Evolutionary conservation across 495 filamentous ascomycete genomes (phyloP).

Genomic region (Choiromyces venosus): DNA sequence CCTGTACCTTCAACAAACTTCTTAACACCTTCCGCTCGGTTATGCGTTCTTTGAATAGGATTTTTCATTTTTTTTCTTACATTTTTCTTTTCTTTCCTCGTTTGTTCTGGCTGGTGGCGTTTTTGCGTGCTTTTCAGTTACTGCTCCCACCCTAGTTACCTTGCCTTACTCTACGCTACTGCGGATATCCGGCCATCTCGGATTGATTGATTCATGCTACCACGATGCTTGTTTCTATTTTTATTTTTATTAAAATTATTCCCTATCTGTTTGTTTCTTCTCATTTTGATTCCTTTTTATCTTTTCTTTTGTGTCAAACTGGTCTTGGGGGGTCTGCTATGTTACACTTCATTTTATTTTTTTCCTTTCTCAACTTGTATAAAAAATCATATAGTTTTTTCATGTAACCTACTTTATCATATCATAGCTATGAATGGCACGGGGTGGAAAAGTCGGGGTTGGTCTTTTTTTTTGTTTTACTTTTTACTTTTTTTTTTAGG

Average conservation of each 20-base stretch:
- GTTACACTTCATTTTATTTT: background rate
- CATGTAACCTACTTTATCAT: conserved; percentile 1
- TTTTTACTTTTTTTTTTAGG: background rate
- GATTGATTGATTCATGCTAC: background rate
- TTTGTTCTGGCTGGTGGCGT: background rate
- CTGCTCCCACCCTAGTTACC: background rate
- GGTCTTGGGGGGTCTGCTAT: background rate
- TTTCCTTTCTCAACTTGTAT: background rate
- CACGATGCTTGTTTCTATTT: background rate
- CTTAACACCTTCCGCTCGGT: background rate
- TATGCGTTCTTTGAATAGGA: background rate
- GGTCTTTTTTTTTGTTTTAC: no score
- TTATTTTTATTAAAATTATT: background rate
- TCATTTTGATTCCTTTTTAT: background rate
- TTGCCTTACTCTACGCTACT: background rate
- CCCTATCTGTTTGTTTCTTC: background rate
- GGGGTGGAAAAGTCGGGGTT: background rate
- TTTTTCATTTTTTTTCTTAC: background rate
- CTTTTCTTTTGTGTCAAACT: background rate
- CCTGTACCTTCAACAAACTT: background rate
- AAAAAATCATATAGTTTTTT: background rate
- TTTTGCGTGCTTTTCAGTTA: background rate
- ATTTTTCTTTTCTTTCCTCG: background rate
- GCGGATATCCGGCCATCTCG: background rate
- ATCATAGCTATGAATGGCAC: background rate